Conservation (phyloP, 805 yeast genomes). For the Ogataea sp. region DNA sequence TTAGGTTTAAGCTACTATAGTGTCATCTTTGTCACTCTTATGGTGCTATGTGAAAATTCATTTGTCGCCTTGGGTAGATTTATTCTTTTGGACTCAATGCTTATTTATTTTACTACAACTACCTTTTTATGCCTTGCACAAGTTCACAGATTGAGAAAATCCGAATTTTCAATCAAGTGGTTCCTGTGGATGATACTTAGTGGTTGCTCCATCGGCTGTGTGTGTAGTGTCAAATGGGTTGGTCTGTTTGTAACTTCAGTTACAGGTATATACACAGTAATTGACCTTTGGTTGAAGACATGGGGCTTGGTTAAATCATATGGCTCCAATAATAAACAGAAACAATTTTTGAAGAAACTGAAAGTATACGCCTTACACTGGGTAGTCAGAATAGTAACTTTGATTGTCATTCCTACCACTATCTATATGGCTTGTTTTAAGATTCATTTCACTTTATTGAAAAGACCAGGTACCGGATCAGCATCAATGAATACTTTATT, state of each 20-base stretch:
- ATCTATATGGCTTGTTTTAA: conserved; percentile 71
- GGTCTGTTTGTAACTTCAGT: conserved; percentile 61
- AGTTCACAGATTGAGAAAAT: conserved; percentile 38
- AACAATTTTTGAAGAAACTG: not conserved
- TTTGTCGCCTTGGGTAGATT: conserved; percentile 67
- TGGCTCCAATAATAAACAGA: conserved; percentile 9
- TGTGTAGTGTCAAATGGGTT: conserved; percentile 81
- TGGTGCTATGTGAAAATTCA: conserved; percentile 61
- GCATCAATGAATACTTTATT: conserved; percentile 64
- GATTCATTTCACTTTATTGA: conserved; percentile 69
- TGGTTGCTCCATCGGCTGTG: conserved; percentile 73
- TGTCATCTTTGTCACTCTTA: conserved; percentile 50
- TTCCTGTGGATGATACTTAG: conserved; percentile 49
- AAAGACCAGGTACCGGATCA: conserved; percentile 77
- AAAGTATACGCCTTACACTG: conserved; percentile 53
- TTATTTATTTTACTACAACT: conserved; percentile 66
- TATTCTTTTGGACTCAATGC: conserved; percentile 69
- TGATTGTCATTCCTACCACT: conserved; percentile 64
- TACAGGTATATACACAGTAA: conserved; percentile 50
- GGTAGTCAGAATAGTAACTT: conserved; percentile 52
- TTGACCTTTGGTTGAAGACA: conserved; percentile 41
- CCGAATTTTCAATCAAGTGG: conserved; percentile 34
- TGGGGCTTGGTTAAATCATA: conserved; percentile 11
- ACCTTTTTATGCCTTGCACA: conserved; percentile 55
- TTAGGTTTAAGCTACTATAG: conserved; percentile 44